Evolutionary conservation across 768 basidiomycete genomes (phyloP).

Genomic region (Podaxis sp.): DNA sequence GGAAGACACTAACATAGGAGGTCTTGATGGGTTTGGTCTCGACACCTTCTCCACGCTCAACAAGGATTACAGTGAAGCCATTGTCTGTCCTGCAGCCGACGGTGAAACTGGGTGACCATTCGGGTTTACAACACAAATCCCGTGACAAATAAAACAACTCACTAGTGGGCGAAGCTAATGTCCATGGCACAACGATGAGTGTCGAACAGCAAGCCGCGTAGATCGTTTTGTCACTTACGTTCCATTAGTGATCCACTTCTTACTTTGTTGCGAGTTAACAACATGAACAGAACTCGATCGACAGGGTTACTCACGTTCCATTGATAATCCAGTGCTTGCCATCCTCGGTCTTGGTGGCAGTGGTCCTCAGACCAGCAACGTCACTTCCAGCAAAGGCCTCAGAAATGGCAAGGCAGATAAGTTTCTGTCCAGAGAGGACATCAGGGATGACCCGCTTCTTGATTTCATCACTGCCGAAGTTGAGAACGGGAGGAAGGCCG

Average conservation of each 20-base stretch:
- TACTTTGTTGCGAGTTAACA: constrained; percentile 29
- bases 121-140: background rate
- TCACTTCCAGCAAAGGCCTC: constrained; percentile 89
- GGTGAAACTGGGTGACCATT: constrained; percentile 43
- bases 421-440: constrained; percentile 67
- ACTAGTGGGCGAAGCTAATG: constrained; percentile 39
- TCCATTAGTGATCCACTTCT: constrained; percentile 86
- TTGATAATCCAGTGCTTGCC: constrained; percentile 81
- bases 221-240: constrained; percentile 31
- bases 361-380: constrained; percentile 69
- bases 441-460: constrained; percentile 57
- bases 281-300: background rate
- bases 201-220: background rate
- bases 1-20: constrained; percentile 31
- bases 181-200: background rate
- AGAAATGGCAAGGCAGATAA: constrained; percentile 81
- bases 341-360: constrained; percentile 72
- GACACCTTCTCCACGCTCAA: constrained; percentile 78
- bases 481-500: constrained; percentile 79
- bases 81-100: constrained; percentile 61
- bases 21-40: constrained; percentile 88
- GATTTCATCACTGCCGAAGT: constrained; percentile 65
- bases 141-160: constrained; percentile 15
- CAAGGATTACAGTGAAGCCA: constrained; percentile 81
- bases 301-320: constrained; percentile 35